Evolutionary conservation across 352 stramenopile genomes (phyloP).

Genomic region (Pythium grandisporangium): DNA sequence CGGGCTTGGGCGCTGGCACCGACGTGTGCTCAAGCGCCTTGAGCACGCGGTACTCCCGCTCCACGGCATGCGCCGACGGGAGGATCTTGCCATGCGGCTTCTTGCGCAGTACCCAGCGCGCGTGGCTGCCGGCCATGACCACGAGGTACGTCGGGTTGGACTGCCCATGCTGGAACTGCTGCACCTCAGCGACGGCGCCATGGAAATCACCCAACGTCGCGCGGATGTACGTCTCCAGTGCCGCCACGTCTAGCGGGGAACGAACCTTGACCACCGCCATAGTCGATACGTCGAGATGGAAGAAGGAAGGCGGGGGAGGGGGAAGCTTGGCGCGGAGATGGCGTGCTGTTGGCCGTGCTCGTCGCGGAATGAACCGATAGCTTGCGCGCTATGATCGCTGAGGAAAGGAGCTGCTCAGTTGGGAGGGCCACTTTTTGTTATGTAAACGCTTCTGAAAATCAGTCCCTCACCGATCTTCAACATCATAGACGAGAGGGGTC

Average conservation of each 20-base stretch:
- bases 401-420: too few relatives aligned
- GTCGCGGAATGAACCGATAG: too few relatives aligned
- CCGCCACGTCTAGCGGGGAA: slow-evolving; percentile 35
- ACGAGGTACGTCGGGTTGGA: slow-evolving; percentile 86
- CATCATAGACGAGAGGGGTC: too few relatives aligned
- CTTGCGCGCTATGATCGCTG: too few relatives aligned
- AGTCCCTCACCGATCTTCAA: slow-evolving; percentile 10
- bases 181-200: slow-evolving; percentile 42
- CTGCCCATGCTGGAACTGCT: slow-evolving; percentile 82
- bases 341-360: too few relatives aligned
- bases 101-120: slow-evolving; percentile 75
- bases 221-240: slow-evolving; percentile 41
- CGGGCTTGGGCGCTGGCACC: slow-evolving; percentile 50
- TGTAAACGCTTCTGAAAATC: too few relatives aligned
- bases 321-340: background rate
- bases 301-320: background rate
- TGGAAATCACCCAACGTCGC: slow-evolving; percentile 35
- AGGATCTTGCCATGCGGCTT: slow-evolving; percentile 77
- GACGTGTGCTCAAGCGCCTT: slow-evolving; percentile 55
- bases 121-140: slow-evolving; percentile 34
- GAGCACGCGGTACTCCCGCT: slow-evolving; percentile 69
- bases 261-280: slow-evolving; percentile 49
- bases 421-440: too few relatives aligned
- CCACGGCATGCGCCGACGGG: slow-evolving; percentile 68
- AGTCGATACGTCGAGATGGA: background rate